Evolutionary conservation across 192 early-diverging fungal genomes (phyloP), one percentile per base, ranked within the genome.

Genomic region (Cetraspora pellucida): DNA sequence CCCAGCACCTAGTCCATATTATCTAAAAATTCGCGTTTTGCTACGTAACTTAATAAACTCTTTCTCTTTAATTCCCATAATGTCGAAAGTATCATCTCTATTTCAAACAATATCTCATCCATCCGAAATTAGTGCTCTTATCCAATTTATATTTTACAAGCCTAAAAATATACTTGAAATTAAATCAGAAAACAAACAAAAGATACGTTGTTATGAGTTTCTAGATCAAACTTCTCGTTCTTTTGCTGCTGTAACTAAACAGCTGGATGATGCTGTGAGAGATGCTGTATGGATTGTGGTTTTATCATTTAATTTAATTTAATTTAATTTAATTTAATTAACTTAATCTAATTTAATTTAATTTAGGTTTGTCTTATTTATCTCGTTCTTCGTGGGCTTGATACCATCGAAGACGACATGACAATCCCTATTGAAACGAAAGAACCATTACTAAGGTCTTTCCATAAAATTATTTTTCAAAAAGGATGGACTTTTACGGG

Each of bases 361-460:
- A 71, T 59, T 52, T 85, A 93, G 81, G 87, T 98, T 58, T 98
- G 97, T 81, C 77, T 99, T 68, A 98, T 99, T 83, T 99, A 99
- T 82, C 87, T 99, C 65, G 87, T 96, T 45, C 87, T 99, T 74
- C 91, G 98, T 45, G 98, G 94, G 16, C 87, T 99, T 60, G 98
- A 99, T 82, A 99, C 98, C 2, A 89, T 99, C 72, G 97, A 99
- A 85, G 98, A 99, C 85, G 98, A 99, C 77, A 97, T 99, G 96
- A 93, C 94, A 25, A 87, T 99, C 55, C 82, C 85, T 21, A 81
- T 93, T 21, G 88, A 88, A 10, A 88, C 81, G 75, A 99, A 99
- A 84, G 77, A 89, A 30, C 83, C 88, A 16, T 66, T 97, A 37
- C 84, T 99, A 77, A 83, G 91, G 73, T 81, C 81, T 37, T 98